Evolutionary conservation across 805 yeast species (phyloP).

Genomic region (Alloascoidea africana): DNA sequence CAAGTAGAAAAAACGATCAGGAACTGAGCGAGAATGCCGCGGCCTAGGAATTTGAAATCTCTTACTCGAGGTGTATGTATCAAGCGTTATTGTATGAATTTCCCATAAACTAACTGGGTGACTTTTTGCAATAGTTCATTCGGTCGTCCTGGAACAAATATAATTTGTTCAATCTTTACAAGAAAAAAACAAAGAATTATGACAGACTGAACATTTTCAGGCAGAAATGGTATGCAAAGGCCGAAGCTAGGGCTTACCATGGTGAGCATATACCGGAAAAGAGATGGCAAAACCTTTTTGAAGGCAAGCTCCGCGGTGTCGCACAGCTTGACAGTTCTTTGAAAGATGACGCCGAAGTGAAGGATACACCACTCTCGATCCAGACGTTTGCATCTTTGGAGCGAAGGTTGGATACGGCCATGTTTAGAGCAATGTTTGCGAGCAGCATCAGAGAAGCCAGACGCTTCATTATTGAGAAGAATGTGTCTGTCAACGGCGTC

Average conservation of each 20-base stretch:
- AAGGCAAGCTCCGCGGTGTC: conserved; percentile 60
- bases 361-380: conserved; percentile 61
- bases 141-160: conserved; percentile 87
- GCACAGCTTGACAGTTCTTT: conserved; percentile 79
- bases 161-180: conserved; percentile 77
- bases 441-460: conserved; percentile 89
- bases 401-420: conserved; percentile 76
- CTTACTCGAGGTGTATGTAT: background rate
- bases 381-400: conserved; percentile 86
- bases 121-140: conserved; percentile 25
- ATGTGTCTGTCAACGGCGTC: conserved; percentile 78
- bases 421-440: conserved; percentile 88
- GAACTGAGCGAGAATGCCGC: background rate
- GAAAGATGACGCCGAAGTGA: conserved; percentile 28
- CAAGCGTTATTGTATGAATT: background rate
- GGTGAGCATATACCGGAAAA: conserved; percentile 86
- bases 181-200: conserved; percentile 43
- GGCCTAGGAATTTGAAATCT: background rate
- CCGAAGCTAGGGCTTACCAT: conserved; percentile 87
- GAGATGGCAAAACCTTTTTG: conserved; percentile 61
- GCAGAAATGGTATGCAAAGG: conserved; percentile 85
- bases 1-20: too few relatives aligned
- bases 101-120: background rate
- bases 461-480: conserved; percentile 66
- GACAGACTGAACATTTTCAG: conserved; percentile 63